phyloP scores from a whole-genome alignment of 768 basidiomycete genomes.

The Suillus americanus region DNA sequence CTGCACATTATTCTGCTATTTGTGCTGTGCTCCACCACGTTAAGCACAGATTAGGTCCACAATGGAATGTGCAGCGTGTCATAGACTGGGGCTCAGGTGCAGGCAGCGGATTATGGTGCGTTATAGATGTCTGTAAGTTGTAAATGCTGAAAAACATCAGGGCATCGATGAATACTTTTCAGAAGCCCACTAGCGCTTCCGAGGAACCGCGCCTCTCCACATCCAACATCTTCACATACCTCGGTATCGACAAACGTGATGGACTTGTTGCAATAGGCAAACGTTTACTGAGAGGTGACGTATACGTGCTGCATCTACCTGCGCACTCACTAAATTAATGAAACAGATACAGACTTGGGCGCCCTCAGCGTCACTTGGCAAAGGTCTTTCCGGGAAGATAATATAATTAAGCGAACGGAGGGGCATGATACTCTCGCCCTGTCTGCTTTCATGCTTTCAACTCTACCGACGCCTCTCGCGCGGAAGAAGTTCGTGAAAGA shows the following conservation, averaged over 20 bases:
- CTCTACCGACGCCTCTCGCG: conserved; percentile 58
- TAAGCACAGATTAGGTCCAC: conserved; percentile 59
- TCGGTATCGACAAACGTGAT: conserved; percentile 76
- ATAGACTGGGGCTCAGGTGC: conserved; percentile 86
- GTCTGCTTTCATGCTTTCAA: conserved; percentile 85
- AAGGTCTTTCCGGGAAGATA: conserved; percentile 53
- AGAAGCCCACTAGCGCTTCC: conserved; percentile 30
- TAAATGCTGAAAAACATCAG: conserved; percentile 35
- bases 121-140: conserved; percentile 7
- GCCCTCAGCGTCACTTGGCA: conserved; percentile 50
- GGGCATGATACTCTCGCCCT: conserved; percentile 64
- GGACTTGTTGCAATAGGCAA: conserved; percentile 69
- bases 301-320: conserved; percentile 15
- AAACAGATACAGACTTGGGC: conserved; percentile 49
- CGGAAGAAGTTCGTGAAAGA: conserved; percentile 71
- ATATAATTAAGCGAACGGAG: conserved; percentile 39
- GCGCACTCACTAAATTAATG: conserved; percentile 12
- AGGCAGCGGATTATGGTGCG: conserved; percentile 82
- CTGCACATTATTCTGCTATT: conserved; percentile 82
- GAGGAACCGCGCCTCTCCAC: conserved; percentile 41
- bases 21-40: conserved; percentile 69
- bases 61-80: conserved; percentile 60
- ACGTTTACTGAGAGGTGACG: conserved; percentile 54
- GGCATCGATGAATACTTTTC: conserved; percentile 70
- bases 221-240: conserved; percentile 59